phyloP scores from a whole-genome alignment of 805 yeast genomes.

The Starmerella floris region DNA sequence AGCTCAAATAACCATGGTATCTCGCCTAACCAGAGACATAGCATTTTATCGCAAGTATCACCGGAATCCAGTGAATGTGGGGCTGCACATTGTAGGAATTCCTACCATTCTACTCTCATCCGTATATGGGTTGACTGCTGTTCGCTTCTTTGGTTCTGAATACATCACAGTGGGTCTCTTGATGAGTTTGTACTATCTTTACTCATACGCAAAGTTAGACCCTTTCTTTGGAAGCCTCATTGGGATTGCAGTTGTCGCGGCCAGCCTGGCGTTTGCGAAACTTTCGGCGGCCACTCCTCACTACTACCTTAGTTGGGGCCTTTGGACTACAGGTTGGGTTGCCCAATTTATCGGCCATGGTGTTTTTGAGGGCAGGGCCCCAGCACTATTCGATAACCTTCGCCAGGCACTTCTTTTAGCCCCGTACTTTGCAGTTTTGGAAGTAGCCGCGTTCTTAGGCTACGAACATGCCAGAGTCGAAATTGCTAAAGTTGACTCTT shows the following conservation, averaged over 20 bases:
- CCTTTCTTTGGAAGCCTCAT: slow-evolving; percentile 36
- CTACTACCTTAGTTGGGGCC: slow-evolving; percentile 25
- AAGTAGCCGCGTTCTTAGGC: slow-evolving; percentile 58
- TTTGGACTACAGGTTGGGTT: slow-evolving; percentile 55
- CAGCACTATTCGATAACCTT: slow-evolving; percentile 73
- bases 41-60: slow-evolving; percentile 41
- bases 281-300: slow-evolving; percentile 21
- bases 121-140: slow-evolving; percentile 31
- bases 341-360: slow-evolving; percentile 85
- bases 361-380: slow-evolving; percentile 63
- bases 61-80: slow-evolving; percentile 44
- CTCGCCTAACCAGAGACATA: slow-evolving; percentile 36
- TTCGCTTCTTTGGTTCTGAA: slow-evolving; percentile 20
- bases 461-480: slow-evolving; percentile 24
- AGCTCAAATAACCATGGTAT: slow-evolving; percentile 7
- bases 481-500: slow-evolving; percentile 2
- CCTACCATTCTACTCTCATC: slow-evolving; percentile 59
- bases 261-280: slow-evolving; percentile 22
- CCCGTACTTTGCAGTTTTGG: slow-evolving; percentile 78
- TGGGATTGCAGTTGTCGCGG: slow-evolving; percentile 30
- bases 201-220: slow-evolving; percentile 50
- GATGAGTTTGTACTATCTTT: slow-evolving; percentile 36
- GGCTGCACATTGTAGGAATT: slow-evolving; percentile 65
- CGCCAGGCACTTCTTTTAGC: slow-evolving; percentile 80
- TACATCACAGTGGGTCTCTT: slow-evolving; percentile 32